Base-by-base conservation (phyloP, 2,329 filamentous ascomycete genomes). In the Botrytis pseudocinerea region DNA sequence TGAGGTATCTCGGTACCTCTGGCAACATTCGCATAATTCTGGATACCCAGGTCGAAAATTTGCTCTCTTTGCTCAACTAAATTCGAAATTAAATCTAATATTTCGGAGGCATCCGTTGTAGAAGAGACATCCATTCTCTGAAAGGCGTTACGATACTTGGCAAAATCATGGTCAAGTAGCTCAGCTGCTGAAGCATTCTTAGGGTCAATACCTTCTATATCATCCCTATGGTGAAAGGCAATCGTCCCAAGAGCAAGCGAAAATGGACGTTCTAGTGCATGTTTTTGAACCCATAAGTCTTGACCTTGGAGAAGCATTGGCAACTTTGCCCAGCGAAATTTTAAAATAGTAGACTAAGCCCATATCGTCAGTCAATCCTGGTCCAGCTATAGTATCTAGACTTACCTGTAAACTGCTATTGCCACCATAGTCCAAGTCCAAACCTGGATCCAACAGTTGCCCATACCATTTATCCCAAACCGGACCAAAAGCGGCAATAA, bases 291-390 rank as follows among this genome's bases (percentile, higher is more conserved):
- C 77, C 78, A 80, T 16, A 59, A 40, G 40, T 77, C 76, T 74
- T 78, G 77, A 14, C 77, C 76, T 68, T 73, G 75, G 22, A 78
- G 51, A 28, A 80, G 71, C 5, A 78, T 22, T 16, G 75, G 62
- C 28, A 80, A 51, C 32, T 72, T 74, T 38, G 78, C 77, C 79
- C 79, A 81, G n/a, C 78, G 76, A 74, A 77, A 80, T 32, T 73
- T 74, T 46, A 81, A 62, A n/a, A 80, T 70, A 20, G 71, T 44
- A 57, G 75, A 74, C 78, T 80, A 62, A 57, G 32, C n/a, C 42
- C 9, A n/a, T 25, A 54, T 73, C 63, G 72, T 74, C 59, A 71
- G 40, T 1, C 9, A 10, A 61, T 16, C 16, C 9, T 35, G 25
- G 5, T 42, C 48, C 20, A 22, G 40, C 46, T 46, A 42, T 16